Percentiles rank a stretch among this genome's conserved stretches.
Evolutionary conservation across 345 rosid genomes (phyloP).

Genomic region (Clausena lansium): DNA sequence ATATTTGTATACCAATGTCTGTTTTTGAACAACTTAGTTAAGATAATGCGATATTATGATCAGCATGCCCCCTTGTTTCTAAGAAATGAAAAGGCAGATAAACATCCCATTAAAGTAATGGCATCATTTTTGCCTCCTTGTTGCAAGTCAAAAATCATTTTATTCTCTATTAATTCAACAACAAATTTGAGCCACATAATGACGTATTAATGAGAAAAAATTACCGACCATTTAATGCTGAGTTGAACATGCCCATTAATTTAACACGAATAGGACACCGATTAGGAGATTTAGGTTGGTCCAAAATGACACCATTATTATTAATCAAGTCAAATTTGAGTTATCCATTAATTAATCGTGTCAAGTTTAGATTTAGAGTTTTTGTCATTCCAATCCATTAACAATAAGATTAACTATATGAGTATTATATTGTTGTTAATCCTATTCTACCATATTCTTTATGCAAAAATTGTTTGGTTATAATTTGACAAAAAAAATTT

Average conservation of each 20-base stretch:
- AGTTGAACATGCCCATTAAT: background rate
- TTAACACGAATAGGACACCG: no score
- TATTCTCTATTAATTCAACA: background rate
- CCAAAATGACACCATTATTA: no score
- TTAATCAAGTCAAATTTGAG: no score
- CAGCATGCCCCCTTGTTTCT: slow-evolving; percentile 2
- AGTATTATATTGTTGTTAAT: no score
- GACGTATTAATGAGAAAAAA: background rate
- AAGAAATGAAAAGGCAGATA: background rate
- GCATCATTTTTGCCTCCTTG: slow-evolving; percentile 14
- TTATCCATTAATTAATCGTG: no score
- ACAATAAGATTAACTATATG: no score
- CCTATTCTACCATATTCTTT: no score
- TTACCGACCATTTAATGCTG: no score
- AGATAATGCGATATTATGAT: background rate
- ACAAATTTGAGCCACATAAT: background rate
- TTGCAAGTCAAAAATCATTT: background rate
- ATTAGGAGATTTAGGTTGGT: background rate
- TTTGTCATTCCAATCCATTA: no score
- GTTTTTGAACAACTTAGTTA: background rate
- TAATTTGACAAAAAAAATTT: background rate
- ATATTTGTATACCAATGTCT: background rate
- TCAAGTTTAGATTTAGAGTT: no score
- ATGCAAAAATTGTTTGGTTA: background rate
- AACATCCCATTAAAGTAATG: slow-evolving; percentile 12